Percentiles rank a stretch among this genome's conserved stretches.
Conservation (phyloP, 2,329 filamentous ascomycete genomes). For the Capronia coronata region DNA sequence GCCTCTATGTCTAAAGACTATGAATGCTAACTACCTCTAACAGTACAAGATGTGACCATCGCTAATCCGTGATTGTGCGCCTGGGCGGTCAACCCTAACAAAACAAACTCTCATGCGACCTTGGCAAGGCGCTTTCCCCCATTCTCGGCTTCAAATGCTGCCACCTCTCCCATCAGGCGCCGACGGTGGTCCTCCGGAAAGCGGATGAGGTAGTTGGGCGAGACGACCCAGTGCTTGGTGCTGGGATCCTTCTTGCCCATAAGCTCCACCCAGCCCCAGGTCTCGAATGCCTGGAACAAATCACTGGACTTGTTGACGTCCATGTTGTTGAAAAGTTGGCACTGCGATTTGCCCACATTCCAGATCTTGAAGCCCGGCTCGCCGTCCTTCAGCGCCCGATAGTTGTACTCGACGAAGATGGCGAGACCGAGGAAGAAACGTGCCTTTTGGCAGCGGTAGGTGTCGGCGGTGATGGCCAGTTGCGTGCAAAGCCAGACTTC, state of each 20-base stretch:
- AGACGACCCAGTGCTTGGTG: background rate
- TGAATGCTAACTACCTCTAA: no score
- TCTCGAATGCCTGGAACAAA: slow-evolving; percentile 7
- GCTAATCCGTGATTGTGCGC: no score
- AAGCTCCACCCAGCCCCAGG: slow-evolving; percentile 12
- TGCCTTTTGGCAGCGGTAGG: slow-evolving; percentile 18
- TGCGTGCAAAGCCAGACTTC: slow-evolving; percentile 12
- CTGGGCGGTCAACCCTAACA: no score
- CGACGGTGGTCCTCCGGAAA: background rate
- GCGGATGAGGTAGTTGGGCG: background rate
- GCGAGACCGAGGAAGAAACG: slow-evolving; percentile 18
- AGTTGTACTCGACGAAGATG: slow-evolving; percentile 10
- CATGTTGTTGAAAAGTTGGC: slow-evolving; percentile 13
- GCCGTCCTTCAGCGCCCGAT: background rate
- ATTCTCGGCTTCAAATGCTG: background rate
- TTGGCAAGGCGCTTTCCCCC: background rate
- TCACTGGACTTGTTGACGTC: slow-evolving; percentile 15
- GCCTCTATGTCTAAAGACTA: no score
- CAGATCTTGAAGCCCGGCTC: slow-evolving; percentile 1
- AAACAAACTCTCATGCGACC: no score
- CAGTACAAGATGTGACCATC: no score
- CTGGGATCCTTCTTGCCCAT: background rate
- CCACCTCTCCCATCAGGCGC: background rate
- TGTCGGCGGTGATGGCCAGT: slow-evolving; percentile 4
- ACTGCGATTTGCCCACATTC: slow-evolving; percentile 9